phyloP scores from a whole-genome alignment of 768 basidiomycete genomes.

The Suillus brevipes region DNA sequence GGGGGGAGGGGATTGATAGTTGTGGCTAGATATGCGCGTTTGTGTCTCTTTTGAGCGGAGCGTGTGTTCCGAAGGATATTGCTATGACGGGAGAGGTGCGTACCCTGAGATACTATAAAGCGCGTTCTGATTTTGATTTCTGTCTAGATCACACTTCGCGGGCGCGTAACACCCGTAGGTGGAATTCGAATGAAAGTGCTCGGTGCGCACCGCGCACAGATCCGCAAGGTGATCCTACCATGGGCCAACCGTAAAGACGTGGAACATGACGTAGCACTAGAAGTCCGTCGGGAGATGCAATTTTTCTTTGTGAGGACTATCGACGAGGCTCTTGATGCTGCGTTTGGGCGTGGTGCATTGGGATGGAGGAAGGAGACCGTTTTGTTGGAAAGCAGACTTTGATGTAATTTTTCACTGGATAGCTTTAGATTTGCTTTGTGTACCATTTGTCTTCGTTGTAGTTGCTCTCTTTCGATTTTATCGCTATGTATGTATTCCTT shows the following conservation, averaged over 20 bases:
- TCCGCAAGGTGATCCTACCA: conserved; percentile 82
- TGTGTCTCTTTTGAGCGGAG: conserved; percentile 79
- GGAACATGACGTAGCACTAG: conserved; percentile 76
- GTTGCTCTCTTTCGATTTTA: not conserved
- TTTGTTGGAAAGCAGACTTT: conserved; percentile 56
- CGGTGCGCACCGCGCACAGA: conserved; percentile 84
- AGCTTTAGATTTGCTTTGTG: not conserved
- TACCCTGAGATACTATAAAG: not conserved
- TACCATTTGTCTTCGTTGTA: not conserved
- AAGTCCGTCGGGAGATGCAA: conserved; percentile 72
- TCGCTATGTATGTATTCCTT: conserved; percentile 7
- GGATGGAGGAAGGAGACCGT: conserved; percentile 60
- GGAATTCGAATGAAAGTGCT: conserved; percentile 92
- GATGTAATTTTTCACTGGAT: conserved; percentile 4
- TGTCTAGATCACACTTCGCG: conserved; percentile 73
- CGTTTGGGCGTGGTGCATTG: conserved; percentile 71
- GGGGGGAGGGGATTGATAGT: not conserved
- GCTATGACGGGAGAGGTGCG: conserved; percentile 91
- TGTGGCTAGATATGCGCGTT: conserved; percentile 70
- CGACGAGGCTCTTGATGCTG: conserved; percentile 78
- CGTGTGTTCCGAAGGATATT: conserved; percentile 65
- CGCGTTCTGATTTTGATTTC: not conserved
- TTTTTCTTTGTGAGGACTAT: conserved; percentile 82
- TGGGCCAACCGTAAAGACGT: conserved; percentile 86
- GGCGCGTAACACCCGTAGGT: conserved; percentile 80